A percentile compares a stretch with the other conserved stretches of the same genome.
Evolutionary conservation across 2,329 filamentous ascomycete genomes (phyloP).

Genomic region (Neoscytalidium dimidiatum): DNA sequence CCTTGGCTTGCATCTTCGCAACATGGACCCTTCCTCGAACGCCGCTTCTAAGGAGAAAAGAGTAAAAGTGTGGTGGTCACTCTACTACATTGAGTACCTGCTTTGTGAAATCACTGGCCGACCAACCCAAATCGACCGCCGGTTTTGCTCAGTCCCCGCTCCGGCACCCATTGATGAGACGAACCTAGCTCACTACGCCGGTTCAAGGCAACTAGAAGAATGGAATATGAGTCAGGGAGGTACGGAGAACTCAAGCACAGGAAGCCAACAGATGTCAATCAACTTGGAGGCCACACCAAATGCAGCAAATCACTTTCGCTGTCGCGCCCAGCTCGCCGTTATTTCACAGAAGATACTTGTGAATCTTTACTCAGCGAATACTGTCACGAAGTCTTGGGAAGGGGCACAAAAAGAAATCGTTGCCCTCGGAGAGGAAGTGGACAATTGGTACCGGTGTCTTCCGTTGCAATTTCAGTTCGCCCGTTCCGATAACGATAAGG

Average conservation of each 20-base stretch:
- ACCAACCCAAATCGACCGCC: slow-evolving; percentile 33
- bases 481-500: not conserved
- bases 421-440: slow-evolving; percentile 32
- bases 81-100: slow-evolving; percentile 38
- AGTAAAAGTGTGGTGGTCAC: slow-evolving; percentile 42
- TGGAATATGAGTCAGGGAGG: not conserved
- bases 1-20: slow-evolving; percentile 40
- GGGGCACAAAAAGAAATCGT: slow-evolving; percentile 33
- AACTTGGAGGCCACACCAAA: not conserved
- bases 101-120: slow-evolving; percentile 41
- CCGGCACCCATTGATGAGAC: slow-evolving; percentile 33
- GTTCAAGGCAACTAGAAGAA: not conserved
- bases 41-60: slow-evolving; percentile 35
- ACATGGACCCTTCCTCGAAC: slow-evolving; percentile 29
- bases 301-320: slow-evolving; percentile 17
- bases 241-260: not conserved
- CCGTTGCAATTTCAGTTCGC: slow-evolving; percentile 33
- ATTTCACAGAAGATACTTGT: slow-evolving; percentile 34
- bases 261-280: not conserved
- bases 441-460: slow-evolving; percentile 34
- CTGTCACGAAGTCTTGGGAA: slow-evolving; percentile 36
- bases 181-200: not conserved
- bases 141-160: slow-evolving; percentile 32
- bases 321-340: slow-evolving; percentile 27
- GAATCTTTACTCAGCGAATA: slow-evolving; percentile 34